Evolutionary conservation across 352 stramenopile genomes (phyloP).

Genomic region (Stramenopiles sp.): DNA sequence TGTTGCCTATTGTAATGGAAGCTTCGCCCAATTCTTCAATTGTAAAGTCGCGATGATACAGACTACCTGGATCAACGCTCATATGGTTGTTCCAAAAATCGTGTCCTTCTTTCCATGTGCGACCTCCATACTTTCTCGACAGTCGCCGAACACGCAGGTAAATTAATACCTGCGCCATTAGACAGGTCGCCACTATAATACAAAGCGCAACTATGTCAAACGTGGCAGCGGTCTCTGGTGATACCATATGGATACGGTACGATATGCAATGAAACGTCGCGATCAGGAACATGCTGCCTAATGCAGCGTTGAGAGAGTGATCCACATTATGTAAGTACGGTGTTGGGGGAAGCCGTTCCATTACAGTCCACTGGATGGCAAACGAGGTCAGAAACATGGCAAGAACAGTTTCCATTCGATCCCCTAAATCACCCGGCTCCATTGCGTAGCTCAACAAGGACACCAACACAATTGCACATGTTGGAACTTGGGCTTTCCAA

Average conservation of each 20-base stretch:
- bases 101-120: background rate
- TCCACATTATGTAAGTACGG: conserved; percentile 5
- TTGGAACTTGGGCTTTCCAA: background rate
- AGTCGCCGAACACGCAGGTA: background rate
- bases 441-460: background rate
- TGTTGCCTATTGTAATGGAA: no score
- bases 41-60: no score
- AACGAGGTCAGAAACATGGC: background rate
- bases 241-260: background rate
- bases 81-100: background rate
- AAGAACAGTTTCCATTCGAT: background rate
- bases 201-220: background rate
- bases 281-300: background rate
- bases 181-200: background rate
- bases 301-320: background rate
- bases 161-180: background rate
- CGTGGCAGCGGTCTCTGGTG: background rate
- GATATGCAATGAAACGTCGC: background rate
- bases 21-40: no score
- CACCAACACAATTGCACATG: background rate
- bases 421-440: background rate
- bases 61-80: no score
- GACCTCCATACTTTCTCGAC: background rate
- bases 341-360: background rate
- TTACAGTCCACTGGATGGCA: background rate